Evolutionary conservation across 1,284 basidiomycete species (phyloP), one percentile per base, ranked within the genome.

Genomic region (Microbotryum violaceum): DNA sequence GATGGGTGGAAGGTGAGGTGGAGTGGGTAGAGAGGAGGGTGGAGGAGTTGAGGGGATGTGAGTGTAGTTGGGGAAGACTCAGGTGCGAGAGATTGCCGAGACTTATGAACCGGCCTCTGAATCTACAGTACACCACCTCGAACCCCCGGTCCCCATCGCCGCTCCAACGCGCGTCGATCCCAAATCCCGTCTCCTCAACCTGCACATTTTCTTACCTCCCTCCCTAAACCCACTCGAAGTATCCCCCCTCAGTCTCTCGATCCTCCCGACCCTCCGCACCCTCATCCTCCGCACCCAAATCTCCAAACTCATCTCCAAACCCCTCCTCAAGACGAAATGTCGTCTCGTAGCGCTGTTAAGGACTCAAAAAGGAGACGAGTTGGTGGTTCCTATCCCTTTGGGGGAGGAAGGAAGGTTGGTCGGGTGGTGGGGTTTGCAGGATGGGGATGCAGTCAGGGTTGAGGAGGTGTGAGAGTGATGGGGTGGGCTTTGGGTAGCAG

Each of bases 401-500:
- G 33, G 37, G 1, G 58, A 68, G 56, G 67, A 68, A 48, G 65
- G 60, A 12, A 60, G 60, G 27, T 60, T 66, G 21, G 23, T 68
- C 3, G 27, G 45, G 2, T 68, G 62, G 62, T 68, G 67, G 67
- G 67, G 67, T 1, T 16, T 68, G 21, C n/a, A 33, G 21, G 65
- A 63, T 2, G 62, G 65, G 12, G 67, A 68, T 31, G 10, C 23
- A 23, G 63, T 67, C 0, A 23, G 45, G n/a, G 58, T 66, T 0
- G 55, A 31, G 21, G 23, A 27, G 12, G 6, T 47, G 6, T 51
- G 45, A 42, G 12, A 16, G 9, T 18, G 12, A 42, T 42, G 37
- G 16, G 3, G 5, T 12, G 12, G 9, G 9, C 37, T 42, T 42
- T 42, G 12, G 31, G 31, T 31, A 31, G 9, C 8, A 12, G 9